A percentile compares a stretch with the other conserved stretches of the same genome.
Evolutionary conservation across 352 stramenopile genomes (phyloP).

Genomic region (Aphanomyces cochlioides): DNA sequence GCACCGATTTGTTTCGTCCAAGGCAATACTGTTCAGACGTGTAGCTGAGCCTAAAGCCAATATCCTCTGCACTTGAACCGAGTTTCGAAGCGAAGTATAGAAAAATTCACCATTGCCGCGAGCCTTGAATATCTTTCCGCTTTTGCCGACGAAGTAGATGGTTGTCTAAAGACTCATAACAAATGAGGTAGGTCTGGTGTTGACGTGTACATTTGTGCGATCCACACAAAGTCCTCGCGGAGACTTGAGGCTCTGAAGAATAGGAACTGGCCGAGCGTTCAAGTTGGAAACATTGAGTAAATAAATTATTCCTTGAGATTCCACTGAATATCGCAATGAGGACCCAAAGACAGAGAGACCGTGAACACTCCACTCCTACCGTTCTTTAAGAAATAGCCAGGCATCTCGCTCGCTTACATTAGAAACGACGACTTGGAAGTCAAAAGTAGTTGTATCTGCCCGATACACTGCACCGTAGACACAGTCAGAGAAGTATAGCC

Average conservation of each 20-base stretch:
- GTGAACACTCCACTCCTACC: constrained; percentile 20
- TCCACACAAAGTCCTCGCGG: constrained; percentile 19
- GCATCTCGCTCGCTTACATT: not conserved
- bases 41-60: constrained; percentile 3
- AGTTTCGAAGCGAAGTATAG: not conserved
- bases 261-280: not conserved
- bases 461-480: constrained; percentile 7
- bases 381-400: not conserved
- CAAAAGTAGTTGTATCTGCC: not conserved
- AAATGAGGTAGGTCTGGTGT: too few species aligned
- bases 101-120: not conserved
- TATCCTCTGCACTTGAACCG: not conserved
- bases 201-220: not conserved
- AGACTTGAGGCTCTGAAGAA: constrained; percentile 7
- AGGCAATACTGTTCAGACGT: constrained; percentile 12
- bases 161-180: constrained; percentile 3
- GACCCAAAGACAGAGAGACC: constrained; percentile 9
- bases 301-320: constrained; percentile 17
- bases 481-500: constrained; percentile 19
- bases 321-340: constrained; percentile 4
- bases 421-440: not conserved
- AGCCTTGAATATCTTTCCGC: constrained; percentile 17
- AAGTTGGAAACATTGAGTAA: not conserved
- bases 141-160: constrained; percentile 22
- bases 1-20: constrained; percentile 13